phyloP scores from a whole-genome alignment of 1,284 basidiomycete genomes.

The Chalciporus sp. region DNA sequence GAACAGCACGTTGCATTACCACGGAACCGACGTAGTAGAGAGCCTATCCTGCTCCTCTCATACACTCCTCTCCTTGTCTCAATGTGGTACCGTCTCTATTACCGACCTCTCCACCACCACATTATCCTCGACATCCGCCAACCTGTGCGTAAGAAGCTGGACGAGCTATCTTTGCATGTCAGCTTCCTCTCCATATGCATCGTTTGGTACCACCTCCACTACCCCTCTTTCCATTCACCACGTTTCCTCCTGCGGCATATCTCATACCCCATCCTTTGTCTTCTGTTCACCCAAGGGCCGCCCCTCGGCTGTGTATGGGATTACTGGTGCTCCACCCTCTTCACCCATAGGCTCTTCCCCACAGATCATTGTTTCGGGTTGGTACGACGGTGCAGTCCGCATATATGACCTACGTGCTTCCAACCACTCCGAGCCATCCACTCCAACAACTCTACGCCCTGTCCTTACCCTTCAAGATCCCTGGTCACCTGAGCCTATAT shows the following conservation, averaged over 20 bases:
- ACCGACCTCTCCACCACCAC: conserved; percentile 32
- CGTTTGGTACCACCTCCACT: conserved; percentile 62
- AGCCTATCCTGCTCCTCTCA: conserved; percentile 50
- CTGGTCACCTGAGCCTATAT: conserved; percentile 71
- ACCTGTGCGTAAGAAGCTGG: conserved; percentile 61
- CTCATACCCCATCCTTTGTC: conserved; percentile 46
- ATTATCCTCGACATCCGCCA: conserved; percentile 37
- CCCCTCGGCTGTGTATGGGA: conserved; percentile 69
- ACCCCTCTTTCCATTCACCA: conserved; percentile 60
- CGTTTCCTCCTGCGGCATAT: conserved; percentile 48
- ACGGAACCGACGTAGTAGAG: conserved; percentile 51
- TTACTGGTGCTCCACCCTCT: conserved; percentile 57
- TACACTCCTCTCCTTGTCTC: conserved; percentile 57
- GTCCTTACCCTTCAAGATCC: conserved; percentile 63
- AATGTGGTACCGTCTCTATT: conserved; percentile 52
- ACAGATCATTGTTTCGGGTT: conserved; percentile 74
- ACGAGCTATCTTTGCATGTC: conserved; percentile 52
- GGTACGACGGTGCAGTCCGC: conserved; percentile 74
- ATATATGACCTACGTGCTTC: conserved; percentile 71
- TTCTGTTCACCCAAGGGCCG: conserved; percentile 42
- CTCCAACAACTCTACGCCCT: conserved; percentile 45
- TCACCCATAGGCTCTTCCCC: conserved; percentile 69
- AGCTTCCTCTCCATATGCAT: conserved; percentile 59
- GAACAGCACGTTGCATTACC: conserved; percentile 35
- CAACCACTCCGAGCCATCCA: conserved; percentile 1